These are phyloP conservation scores for Dryas octopetala DNA, from an alignment of 306 rosid genomes.

Conservation along the genomic window DNA sequence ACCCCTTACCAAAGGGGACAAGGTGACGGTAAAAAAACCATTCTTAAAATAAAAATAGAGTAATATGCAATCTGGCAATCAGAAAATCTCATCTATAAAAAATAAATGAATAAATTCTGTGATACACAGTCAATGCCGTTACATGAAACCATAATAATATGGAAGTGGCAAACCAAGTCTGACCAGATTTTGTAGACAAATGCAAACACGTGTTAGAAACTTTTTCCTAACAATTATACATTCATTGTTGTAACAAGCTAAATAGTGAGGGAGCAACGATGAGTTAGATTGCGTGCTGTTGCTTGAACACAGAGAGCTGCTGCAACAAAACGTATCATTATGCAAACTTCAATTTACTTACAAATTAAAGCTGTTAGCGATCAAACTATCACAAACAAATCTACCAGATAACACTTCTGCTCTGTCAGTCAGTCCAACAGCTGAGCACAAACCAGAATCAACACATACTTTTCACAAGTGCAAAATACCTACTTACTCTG, in stretches of 20 bases:
- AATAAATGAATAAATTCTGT: neutral
- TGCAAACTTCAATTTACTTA: conserved; percentile 52
- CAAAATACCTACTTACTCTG: conserved; percentile 44
- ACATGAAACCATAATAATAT: neutral
- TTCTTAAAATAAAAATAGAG: neutral
- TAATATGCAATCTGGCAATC: neutral
- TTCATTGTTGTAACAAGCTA: conserved; percentile 3
- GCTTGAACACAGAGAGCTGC: conserved; percentile 8
- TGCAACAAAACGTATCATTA: conserved; percentile 21
- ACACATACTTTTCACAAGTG: conserved; percentile 46
- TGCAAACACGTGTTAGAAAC: neutral
- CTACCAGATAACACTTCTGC: conserved; percentile 46
- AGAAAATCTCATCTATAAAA: neutral
- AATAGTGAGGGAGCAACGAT: neutral
- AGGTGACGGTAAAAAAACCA: neutral
- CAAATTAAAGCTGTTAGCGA: conserved; percentile 66
- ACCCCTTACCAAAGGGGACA: too few species aligned
- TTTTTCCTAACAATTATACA: neutral
- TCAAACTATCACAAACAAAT: conserved; percentile 44
- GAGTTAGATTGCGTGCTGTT: neutral
- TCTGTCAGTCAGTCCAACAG: conserved; percentile 71
- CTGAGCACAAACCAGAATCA: conserved; percentile 69
- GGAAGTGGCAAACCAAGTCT: neutral
- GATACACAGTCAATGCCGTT: neutral
- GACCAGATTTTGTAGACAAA: neutral